A percentile compares a stretch with the other conserved stretches of the same genome.
Evolutionary conservation across 345 rosid genomes (phyloP).

Genomic region (Erodium maritimum): DNA sequence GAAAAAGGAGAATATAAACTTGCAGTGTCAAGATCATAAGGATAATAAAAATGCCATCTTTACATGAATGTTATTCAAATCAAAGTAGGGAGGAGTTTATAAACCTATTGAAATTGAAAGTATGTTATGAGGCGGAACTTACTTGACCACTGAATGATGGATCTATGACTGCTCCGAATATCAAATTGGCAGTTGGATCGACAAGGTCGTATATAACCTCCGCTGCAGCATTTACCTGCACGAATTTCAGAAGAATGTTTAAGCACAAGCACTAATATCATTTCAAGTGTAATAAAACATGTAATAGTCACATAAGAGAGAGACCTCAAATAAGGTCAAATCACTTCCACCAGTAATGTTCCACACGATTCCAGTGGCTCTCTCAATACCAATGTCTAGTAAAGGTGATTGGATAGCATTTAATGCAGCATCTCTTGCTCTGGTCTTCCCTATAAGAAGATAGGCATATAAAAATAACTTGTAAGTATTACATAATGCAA

Average conservation of each 20-base stretch:
- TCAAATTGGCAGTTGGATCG: slow-evolving; percentile 88
- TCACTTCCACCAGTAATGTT: slow-evolving; percentile 96
- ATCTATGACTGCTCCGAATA: slow-evolving; percentile 94
- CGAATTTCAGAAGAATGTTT: neutral
- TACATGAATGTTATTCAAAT: neutral
- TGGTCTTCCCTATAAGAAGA: slow-evolving; percentile 53
- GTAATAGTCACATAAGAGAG: neutral
- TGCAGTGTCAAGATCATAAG: neutral
- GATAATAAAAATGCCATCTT: neutral
- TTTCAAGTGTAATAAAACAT: no score
- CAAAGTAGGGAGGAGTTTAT: neutral
- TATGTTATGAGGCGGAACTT: slow-evolving; percentile 13
- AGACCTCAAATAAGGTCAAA: slow-evolving; percentile 82
- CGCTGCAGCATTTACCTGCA: slow-evolving; percentile 91
- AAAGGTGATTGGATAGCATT: slow-evolving; percentile 96
- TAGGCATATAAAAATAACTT: neutral
- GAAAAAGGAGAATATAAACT: neutral
- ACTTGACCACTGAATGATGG: slow-evolving; percentile 82
- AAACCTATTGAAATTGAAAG: neutral
- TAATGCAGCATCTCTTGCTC: slow-evolving; percentile 98
- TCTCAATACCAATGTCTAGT: slow-evolving; percentile 88
- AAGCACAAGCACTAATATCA: no score
- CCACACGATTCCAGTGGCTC: slow-evolving; percentile 99
- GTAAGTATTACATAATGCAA: neutral
- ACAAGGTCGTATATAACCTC: slow-evolving; percentile 94